Percentiles rank a stretch among this genome's conserved stretches.
These are phyloP conservation scores for Cutaneotrichosporon sp. DNA, from an alignment of 1,284 basidiomycete genomes.

Conservation along the genomic window DNA sequence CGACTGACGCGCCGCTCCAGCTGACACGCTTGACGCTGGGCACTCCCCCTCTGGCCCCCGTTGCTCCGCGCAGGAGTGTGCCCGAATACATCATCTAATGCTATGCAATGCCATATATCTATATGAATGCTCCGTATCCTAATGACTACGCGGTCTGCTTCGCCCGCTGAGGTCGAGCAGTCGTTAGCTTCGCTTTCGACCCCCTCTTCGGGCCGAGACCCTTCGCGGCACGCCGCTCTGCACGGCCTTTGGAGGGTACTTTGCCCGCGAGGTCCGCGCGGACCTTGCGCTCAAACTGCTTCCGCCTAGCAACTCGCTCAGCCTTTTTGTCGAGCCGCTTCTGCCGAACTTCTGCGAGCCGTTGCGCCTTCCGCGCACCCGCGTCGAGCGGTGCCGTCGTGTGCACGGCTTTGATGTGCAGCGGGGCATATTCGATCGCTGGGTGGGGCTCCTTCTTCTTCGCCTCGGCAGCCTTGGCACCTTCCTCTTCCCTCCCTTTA, in stretches of 20 bases:
- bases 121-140: too few relatives aligned
- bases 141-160: too few relatives aligned
- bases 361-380: constrained; percentile 62
- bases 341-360: constrained; percentile 56
- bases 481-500: not conserved
- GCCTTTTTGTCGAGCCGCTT: constrained; percentile 53
- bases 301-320: constrained; percentile 40
- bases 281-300: constrained; percentile 9
- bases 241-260: not conserved
- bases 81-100: constrained; percentile 3
- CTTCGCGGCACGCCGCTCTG: constrained; percentile 5
- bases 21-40: not conserved
- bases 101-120: not conserved
- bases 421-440: constrained; percentile 54
- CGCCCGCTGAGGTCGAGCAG: too few relatives aligned
- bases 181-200: not conserved
- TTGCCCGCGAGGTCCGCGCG: constrained; percentile 2
- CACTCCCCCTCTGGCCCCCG: too few relatives aligned
- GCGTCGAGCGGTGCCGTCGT: constrained; percentile 76
- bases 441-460: constrained; percentile 6
- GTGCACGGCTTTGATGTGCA: constrained; percentile 78
- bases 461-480: not conserved
- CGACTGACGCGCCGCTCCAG: not conserved
- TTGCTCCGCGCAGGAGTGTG: too few relatives aligned
- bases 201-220: not conserved